Conservation (phyloP, 1,284 basidiomycete species). For the Pseudozyma thailandica region DNA sequence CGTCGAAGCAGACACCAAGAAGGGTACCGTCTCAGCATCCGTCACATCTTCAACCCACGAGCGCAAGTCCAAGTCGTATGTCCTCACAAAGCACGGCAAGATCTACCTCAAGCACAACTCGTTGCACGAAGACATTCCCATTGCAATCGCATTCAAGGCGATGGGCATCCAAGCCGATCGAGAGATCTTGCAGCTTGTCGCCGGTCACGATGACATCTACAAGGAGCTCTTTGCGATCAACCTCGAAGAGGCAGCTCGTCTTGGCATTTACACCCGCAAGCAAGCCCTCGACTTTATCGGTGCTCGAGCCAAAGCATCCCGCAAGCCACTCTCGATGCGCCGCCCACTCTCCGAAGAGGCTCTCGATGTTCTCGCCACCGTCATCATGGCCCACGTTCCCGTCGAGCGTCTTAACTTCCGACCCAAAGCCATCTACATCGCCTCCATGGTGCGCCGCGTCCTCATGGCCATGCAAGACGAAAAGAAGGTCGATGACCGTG, state of each 20-base stretch:
- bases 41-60: slow-evolving; percentile 96
- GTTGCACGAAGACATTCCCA: slow-evolving; percentile 95
- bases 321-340: slow-evolving; percentile 76
- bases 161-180: slow-evolving; percentile 96
- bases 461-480: slow-evolving; percentile 96
- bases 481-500: slow-evolving; percentile 96
- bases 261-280: slow-evolving; percentile 83
- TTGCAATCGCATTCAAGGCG: slow-evolving; percentile 89
- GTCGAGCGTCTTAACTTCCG: slow-evolving; percentile 90
- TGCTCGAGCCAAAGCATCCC: slow-evolving; percentile 86
- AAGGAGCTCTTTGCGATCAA: slow-evolving; percentile 89
- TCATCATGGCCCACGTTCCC: slow-evolving; percentile 95
- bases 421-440: slow-evolving; percentile 95
- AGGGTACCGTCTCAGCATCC: slow-evolving; percentile 92
- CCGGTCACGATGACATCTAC: slow-evolving; percentile 90
- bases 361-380: slow-evolving; percentile 92
- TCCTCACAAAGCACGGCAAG: slow-evolving; percentile 92
- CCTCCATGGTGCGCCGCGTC: slow-evolving; percentile 95
- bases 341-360: slow-evolving; percentile 93
- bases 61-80: slow-evolving; percentile 98
- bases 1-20: slow-evolving; percentile 82
- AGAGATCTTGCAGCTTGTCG: slow-evolving; percentile 93
- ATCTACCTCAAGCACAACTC: slow-evolving; percentile 94
- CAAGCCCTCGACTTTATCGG: slow-evolving; percentile 98
- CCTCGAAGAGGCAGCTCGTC: slow-evolving; percentile 83